Evolutionary conservation across 768 basidiomycete species (phyloP), one percentile per base, ranked within the genome.

Genomic region (Lactarius hengduanensis): DNA sequence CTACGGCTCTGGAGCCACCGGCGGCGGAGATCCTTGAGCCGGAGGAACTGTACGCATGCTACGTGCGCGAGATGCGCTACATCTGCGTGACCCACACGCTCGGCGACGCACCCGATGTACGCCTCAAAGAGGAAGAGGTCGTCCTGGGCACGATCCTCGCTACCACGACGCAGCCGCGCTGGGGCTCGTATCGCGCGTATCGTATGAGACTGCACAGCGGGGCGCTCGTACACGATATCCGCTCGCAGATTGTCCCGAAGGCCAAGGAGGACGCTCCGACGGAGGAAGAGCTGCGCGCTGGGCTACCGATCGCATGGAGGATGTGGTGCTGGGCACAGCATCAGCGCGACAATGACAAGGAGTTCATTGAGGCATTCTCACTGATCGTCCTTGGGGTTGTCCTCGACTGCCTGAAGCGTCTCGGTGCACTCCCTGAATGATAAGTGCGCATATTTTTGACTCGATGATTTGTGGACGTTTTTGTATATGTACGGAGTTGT

Each of bases 101-200:
- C 11, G 84, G 88, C 9, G 81, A 83, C 61, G 76, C 79, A 10
- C 80, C 86, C 1, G 85, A 82, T 10, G 79, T 79, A 9, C 81
- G 81, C 34, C 79, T 94, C 40, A 74, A 80, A 8, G 92, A 94
- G 72, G 87, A 88, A 59, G 92, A 94, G 71, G 80, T 92, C 28
- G 87, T 91, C 1, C 76, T 86, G 36, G 91, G 90, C n/a, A 86
- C 87, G 0, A 94, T 94, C 63, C 76, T 91, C 53, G 88, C 85
- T 2, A 86, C 86, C 65, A 90, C 87, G 71, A 76, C 83, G 1
- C 85, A 91, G 69, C 81, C 80, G 65, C 77, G 86, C 40, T 87
- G 83, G 80, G 78, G 89, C 65, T 80, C 74, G 36, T 83, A 84
- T 68, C 80, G 88, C 36, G 80, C 83, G 62, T 80, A 86, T 60